A percentile compares a stretch with the other conserved stretches of the same genome.
Conservation (phyloP, 148 eudicot species). For the Diospyros kaki region DNA sequence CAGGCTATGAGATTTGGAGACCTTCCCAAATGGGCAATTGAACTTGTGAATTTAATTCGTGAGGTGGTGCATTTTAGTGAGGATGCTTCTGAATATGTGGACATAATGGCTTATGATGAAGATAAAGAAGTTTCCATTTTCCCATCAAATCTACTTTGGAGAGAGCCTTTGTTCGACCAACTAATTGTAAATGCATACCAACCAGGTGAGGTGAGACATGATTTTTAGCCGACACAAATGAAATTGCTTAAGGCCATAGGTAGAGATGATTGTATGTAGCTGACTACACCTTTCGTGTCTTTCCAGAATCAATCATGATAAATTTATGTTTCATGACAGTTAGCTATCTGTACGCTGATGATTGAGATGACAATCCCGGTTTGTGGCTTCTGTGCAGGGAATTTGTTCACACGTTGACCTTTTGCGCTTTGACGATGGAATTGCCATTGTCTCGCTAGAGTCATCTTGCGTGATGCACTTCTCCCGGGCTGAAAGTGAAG, state of each 20-base stretch:
- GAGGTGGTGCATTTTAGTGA: constrained; percentile 37
- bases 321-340: too few species aligned
- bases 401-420: constrained; percentile 94
- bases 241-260: too few species aligned
- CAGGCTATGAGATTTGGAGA: constrained; percentile 93
- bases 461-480: constrained; percentile 92
- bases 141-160: constrained; percentile 60
- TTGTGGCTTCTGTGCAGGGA: constrained; percentile 50
- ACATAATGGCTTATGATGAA: constrained; percentile 13
- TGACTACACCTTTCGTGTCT: too few species aligned
- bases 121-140: constrained; percentile 31
- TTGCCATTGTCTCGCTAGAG: constrained; percentile 78
- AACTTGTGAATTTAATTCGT: constrained; percentile 46
- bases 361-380: background rate
- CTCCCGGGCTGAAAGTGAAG: constrained; percentile 31
- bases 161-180: constrained; percentile 86
- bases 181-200: constrained; percentile 77
- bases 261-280: background rate
- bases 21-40: constrained; percentile 74
- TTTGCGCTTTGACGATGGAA: constrained; percentile 94
- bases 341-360: background rate
- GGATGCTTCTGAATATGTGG: constrained; percentile 20
- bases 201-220: constrained; percentile 93
- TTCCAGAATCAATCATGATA: too few species aligned
- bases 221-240: background rate